phyloP scores from a whole-genome alignment of 345 rosid species.

The Dovyalis caffra region DNA sequence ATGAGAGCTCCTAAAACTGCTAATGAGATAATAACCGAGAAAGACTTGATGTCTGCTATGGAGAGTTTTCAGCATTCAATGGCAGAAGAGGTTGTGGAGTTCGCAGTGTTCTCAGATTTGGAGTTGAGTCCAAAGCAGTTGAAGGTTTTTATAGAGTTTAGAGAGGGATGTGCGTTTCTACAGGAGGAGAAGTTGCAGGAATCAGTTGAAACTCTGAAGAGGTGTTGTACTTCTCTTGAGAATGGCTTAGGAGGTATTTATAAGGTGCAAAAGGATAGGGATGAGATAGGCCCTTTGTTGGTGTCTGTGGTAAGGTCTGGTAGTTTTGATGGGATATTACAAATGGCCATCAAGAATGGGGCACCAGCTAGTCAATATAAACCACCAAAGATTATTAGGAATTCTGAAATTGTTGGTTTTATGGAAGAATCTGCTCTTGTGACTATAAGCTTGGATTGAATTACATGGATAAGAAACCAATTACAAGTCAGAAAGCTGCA shows the following conservation, averaged over 20 bases:
- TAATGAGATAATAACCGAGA: constrained; percentile 37
- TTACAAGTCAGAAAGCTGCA: not conserved
- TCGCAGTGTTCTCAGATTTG: constrained; percentile 30
- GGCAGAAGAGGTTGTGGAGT: constrained; percentile 36
- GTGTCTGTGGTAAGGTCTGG: constrained; percentile 38
- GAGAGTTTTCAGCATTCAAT: constrained; percentile 31
- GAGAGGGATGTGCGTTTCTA: constrained; percentile 17
- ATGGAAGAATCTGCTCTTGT: constrained; percentile 35
- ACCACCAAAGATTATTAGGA: constrained; percentile 50
- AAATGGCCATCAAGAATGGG: constrained; percentile 37
- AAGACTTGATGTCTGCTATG: constrained; percentile 38
- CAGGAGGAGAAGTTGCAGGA: constrained; percentile 13
- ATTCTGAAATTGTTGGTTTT: constrained; percentile 27
- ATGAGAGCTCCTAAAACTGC: constrained; percentile 47
- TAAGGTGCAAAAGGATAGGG: constrained; percentile 38
- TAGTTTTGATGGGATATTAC: constrained; percentile 38
- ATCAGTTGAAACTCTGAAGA: constrained; percentile 15
- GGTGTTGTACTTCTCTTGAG: constrained; percentile 35
- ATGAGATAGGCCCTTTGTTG: constrained; percentile 32
- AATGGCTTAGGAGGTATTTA: constrained; percentile 39
- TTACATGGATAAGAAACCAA: not conserved
- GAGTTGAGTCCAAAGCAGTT: constrained; percentile 29
- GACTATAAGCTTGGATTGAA: constrained; percentile 20
- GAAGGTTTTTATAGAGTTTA: constrained; percentile 38
- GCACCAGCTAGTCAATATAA: constrained; percentile 52